Evolutionary conservation across 2,329 filamentous ascomycete species (phyloP).

Genomic region (Colletotrichum euphorbiae): DNA sequence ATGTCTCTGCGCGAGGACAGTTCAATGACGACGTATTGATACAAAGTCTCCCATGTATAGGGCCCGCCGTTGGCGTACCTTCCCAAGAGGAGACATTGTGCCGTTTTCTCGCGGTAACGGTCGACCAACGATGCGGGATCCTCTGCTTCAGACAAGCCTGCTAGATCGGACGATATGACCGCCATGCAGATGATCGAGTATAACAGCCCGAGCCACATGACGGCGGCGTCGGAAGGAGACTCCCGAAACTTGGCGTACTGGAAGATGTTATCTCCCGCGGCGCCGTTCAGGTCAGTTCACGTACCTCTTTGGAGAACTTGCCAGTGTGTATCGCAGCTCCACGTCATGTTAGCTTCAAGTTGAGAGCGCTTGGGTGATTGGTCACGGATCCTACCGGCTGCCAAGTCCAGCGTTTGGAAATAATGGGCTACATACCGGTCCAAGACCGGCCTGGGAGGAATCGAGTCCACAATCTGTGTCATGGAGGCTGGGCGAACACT

Average conservation of each 20-base stretch:
- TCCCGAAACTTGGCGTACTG: conserved; percentile 60
- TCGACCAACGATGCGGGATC: background rate
- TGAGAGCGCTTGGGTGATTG: no score
- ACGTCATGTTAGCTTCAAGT: conserved; percentile 30
- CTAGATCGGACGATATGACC: conserved; percentile 38
- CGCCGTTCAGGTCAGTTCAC: background rate
- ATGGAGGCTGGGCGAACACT: conserved; percentile 44
- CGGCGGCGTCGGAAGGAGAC: conserved; percentile 49
- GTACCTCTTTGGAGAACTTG: conserved; percentile 7
- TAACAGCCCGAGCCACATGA: conserved; percentile 60
- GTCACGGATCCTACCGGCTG: background rate
- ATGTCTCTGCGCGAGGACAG: conserved; percentile 40
- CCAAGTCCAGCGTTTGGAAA: conserved; percentile 50
- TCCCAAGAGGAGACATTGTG: conserved; percentile 52
- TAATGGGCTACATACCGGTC: conserved; percentile 52
- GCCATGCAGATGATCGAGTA: conserved; percentile 59
- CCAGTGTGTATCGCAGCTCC: conserved; percentile 1
- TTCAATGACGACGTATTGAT: conserved; percentile 51
- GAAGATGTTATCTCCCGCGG: background rate
- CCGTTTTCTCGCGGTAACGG: conserved; percentile 47
- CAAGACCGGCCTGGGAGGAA: conserved; percentile 48
- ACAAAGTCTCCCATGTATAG: conserved; percentile 54
- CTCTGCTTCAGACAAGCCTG: conserved; percentile 24
- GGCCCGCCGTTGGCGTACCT: conserved; percentile 57
- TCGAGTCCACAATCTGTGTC: conserved; percentile 48